Base-by-base conservation (phyloP, 2,329 filamentous ascomycete genomes). In the Dryadomyces quercivorus region DNA sequence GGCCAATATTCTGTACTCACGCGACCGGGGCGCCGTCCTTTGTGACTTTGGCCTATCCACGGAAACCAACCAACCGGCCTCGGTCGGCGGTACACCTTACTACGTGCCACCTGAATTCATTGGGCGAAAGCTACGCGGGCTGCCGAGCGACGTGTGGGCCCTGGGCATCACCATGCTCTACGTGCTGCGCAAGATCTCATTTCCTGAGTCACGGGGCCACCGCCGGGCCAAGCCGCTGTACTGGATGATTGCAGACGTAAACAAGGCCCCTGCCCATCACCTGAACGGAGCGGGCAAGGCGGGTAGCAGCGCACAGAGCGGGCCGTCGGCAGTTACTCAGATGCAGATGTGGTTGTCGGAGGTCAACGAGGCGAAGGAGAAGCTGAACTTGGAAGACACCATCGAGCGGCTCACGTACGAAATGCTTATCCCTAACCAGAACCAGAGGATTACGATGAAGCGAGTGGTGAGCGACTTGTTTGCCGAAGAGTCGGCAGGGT, bases 21-120 rank as follows among this genome's bases (percentile, higher is more conserved):
- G 70, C 31, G 76, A 80, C 43, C 72, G 77, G 12, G 79, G 79
- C 6, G 78, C 77, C 38, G 76, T 81, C 2, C 72, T 82, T 34
- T 82, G 79, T 64, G 79, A 82, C 63, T 79, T 81, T 64, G 79
- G 79, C 13, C 67, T 81, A 46, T 77, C 77, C 9, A 78, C 77
- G 2, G 66, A 66, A 34, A 70, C 70, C 20, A 66, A 63, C 54
- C 74, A 72, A 57, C 70, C 73, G 4, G 70, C 72, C 13, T 74
- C 71, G 2, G 72, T 71, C 9, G 78, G 78, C 26, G 79, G 79
- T 51, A 82, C 79, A 15, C 79, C 79, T 13, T 82, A 80, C 65
- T 82, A 82, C 61, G 72, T 82, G 20, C 78, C 79, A 1, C 78
- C 78, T 21, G 79, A 82, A 63, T 82, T 80, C 62, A 78, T 82